Evolutionary conservation across 345 rosid genomes (phyloP).

Genomic region (Linum usitatissimum): DNA sequence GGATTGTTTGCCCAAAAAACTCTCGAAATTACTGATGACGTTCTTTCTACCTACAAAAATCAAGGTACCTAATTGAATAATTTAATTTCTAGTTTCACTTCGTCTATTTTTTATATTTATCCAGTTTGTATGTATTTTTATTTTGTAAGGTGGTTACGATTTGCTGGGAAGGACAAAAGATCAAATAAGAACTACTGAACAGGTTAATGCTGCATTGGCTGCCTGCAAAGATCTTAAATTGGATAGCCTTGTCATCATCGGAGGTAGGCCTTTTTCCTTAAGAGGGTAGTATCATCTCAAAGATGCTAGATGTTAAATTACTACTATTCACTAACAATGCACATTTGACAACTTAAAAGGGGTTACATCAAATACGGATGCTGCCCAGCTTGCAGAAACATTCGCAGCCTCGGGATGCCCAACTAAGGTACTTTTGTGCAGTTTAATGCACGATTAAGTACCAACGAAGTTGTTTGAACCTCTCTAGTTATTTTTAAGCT

Average conservation of each 20-base stretch:
- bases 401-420: conserved; percentile 79
- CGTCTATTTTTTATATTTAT: conserved; percentile 11
- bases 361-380: conserved; percentile 91
- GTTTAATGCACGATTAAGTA: not conserved
- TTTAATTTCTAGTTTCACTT: conserved; percentile 4
- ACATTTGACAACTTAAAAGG: conserved; percentile 37
- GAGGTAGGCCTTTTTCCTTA: conserved; percentile 42
- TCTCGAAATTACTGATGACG: conserved; percentile 69
- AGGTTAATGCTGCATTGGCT: conserved; percentile 71
- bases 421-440: conserved; percentile 51
- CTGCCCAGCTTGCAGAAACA: conserved; percentile 96
- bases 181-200: conserved; percentile 95
- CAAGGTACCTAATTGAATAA: conserved; percentile 47
- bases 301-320: conserved; percentile 1
- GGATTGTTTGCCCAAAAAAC: conserved; percentile 94
- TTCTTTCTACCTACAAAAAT: conserved; percentile 80
- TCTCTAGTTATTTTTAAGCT: not conserved
- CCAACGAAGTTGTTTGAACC: not conserved
- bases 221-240: conserved; percentile 80
- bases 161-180: conserved; percentile 92
- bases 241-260: conserved; percentile 93
- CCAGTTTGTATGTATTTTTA: conserved; percentile 8
- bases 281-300: not conserved
- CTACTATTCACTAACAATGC: conserved; percentile 5
- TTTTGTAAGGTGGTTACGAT: conserved; percentile 78